phyloP scores from a whole-genome alignment of 805 yeast species.

The Nematodospora valgi region DNA sequence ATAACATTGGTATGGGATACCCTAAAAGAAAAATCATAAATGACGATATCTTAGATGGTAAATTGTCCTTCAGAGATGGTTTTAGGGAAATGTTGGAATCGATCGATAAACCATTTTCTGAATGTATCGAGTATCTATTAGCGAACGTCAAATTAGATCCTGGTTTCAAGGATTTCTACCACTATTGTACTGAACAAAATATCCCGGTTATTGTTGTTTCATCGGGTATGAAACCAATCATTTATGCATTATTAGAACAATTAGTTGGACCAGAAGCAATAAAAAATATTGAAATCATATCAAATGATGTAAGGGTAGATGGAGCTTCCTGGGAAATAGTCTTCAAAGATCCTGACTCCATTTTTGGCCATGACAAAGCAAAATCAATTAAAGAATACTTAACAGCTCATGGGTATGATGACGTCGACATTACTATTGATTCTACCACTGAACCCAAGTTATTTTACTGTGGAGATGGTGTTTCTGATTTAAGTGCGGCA shows the following conservation, averaged over 20 bases:
- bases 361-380: slow-evolving; percentile 95
- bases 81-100: slow-evolving; percentile 84
- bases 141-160: slow-evolving; percentile 76
- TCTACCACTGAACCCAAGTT: slow-evolving; percentile 49
- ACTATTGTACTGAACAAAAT: slow-evolving; percentile 67
- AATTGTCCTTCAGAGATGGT: slow-evolving; percentile 73
- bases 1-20: slow-evolving; percentile 81
- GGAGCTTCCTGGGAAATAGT: slow-evolving; percentile 74
- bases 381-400: slow-evolving; percentile 61
- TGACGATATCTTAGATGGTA: slow-evolving; percentile 67
- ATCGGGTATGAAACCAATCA: slow-evolving; percentile 92
- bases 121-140: slow-evolving; percentile 71
- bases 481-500: slow-evolving; percentile 91
- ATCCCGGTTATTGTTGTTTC: slow-evolving; percentile 88
- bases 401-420: slow-evolving; percentile 24
- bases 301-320: slow-evolving; percentile 66
- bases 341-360: slow-evolving; percentile 74
- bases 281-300: slow-evolving; percentile 69
- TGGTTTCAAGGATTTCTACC: slow-evolving; percentile 78
- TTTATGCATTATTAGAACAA: slow-evolving; percentile 67
- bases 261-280: slow-evolving; percentile 78
- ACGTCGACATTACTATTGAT: slow-evolving; percentile 21
- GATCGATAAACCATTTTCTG: slow-evolving; percentile 68
- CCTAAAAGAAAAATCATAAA: slow-evolving; percentile 64
- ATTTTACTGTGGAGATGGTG: slow-evolving; percentile 98